Percentiles rank a stretch among this genome's conserved stretches.
These are phyloP conservation scores for Boechera retrofracta DNA, from an alignment of 345 rosid genomes.

Conservation along the genomic window DNA sequence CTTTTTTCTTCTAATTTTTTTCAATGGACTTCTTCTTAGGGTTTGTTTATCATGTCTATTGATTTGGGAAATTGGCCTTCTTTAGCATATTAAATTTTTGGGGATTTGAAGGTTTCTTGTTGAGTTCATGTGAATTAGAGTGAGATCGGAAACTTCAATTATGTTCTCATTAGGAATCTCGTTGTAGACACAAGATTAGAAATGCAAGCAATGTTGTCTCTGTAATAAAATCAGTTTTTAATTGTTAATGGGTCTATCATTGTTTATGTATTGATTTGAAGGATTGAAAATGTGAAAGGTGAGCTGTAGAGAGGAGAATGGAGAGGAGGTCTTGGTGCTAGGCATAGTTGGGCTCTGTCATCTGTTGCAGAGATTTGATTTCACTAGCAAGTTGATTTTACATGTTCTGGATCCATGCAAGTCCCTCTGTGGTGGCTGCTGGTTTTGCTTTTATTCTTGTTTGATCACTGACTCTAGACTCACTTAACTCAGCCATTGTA, in stretches of 20 bases:
- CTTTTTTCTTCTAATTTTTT: too few relatives aligned
- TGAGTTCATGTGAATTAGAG: too few relatives aligned
- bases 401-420: constrained; percentile 3
- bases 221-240: not conserved
- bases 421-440: not conserved
- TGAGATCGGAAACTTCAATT: not conserved
- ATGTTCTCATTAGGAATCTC: not conserved
- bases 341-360: not conserved
- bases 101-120: too few relatives aligned
- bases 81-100: too few relatives aligned
- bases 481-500: constrained; percentile 8
- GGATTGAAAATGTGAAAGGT: not conserved
- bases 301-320: not conserved
- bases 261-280: too few relatives aligned
- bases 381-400: constrained; percentile 6
- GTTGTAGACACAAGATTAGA: not conserved
- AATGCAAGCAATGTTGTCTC: not conserved
- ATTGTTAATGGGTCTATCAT: not conserved
- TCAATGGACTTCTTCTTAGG: not conserved
- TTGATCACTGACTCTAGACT: not conserved
- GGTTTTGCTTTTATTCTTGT: constrained; percentile 4
- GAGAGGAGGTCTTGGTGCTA: not conserved
- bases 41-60: not conserved
- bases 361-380: constrained; percentile 20
- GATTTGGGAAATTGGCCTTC: constrained; percentile 3